These are phyloP conservation scores for Pisolithus albus DNA, from an alignment of 768 basidiomycete species.

Conservation along the genomic window DNA sequence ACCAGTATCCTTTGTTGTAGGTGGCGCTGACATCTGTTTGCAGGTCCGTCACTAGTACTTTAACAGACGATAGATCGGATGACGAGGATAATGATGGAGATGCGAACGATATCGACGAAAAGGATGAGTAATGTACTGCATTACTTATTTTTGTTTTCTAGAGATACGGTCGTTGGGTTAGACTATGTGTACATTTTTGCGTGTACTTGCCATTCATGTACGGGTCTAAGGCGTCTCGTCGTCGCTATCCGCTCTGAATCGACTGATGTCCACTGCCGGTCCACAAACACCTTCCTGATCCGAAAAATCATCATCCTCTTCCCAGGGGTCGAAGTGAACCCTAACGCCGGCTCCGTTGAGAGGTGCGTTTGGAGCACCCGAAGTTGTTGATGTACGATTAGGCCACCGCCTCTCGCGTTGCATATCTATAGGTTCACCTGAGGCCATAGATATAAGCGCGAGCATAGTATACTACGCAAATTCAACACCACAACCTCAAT, in stretches of 20 bases:
- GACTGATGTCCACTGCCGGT: constrained; percentile 14
- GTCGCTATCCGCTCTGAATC: constrained; percentile 2
- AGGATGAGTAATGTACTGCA: constrained; percentile 22
- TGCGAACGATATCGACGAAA: constrained; percentile 19
- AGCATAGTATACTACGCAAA: constrained; percentile 60
- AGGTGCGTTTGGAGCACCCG: constrained; percentile 8
- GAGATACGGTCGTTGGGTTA: background rate
- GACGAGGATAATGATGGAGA: constrained; percentile 55
- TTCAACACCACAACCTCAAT: constrained; percentile 1
- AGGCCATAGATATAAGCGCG: constrained; percentile 63
- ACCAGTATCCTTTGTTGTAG: background rate
- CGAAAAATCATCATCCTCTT: constrained; percentile 46
- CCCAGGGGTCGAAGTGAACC: constrained; percentile 53
- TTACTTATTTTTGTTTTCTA: background rate
- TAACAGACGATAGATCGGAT: constrained; percentile 76
- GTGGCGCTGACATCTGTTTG: constrained; percentile 5
- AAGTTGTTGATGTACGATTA: constrained; percentile 34
- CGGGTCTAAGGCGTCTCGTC: constrained; percentile 3
- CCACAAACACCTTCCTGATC: constrained; percentile 38
- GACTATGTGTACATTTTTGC: background rate
- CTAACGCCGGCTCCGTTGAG: constrained; percentile 31
- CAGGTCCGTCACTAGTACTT: constrained; percentile 47
- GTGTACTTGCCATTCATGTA: background rate
- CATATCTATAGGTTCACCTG: constrained; percentile 62
- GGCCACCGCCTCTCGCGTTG: constrained; percentile 83